Base-by-base conservation (phyloP, 2,329 filamentous ascomycete species). In the Tolypocladium inflatum region DNA sequence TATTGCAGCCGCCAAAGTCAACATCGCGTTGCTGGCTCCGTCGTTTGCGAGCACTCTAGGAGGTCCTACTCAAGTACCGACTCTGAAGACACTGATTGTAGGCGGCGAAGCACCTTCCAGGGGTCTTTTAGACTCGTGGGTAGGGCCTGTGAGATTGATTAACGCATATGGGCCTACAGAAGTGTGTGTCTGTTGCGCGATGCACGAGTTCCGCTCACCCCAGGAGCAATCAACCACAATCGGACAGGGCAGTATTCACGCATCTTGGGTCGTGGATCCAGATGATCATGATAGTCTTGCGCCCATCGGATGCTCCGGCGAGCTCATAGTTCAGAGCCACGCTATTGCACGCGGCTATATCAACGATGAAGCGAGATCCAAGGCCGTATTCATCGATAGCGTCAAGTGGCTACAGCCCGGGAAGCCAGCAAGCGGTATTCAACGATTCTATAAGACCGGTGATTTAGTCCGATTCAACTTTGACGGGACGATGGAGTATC, bases 381-480 rank as follows among this genome's bases (percentile, higher is more conserved):
- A 48, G 26, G 55, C 45, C 1, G 42, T 33, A 5, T 61, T n/a
- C 67, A 70, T 17, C 73, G 81, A 26, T 76, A 77, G 51, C 81
- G 81, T 58, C 65, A 78, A 33, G 75, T 78, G 57, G 63, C 65
- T 56, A 17, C 55, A 33, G 9, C 41, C 11, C 23, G 38, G 37
- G 15, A 4, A 8, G 17, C 15, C 15, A 17, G 37, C 13, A 7
- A 4, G 37, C 37, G 19, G 21, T 15, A 45, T 4, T 5, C 55
- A 23, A 7, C 50, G 10, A 4, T 58, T 74, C 11, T 81, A 79
- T 63, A 76, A 75, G 55, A 79, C 78, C 1, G 79, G 79, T 4
- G 79, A 81, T 59, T 67, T 80, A 17, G 78, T 70, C 3, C 67
- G 66, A 41, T 78, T 78, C 30, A 66, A 73, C 35, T 63, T 66